Evolutionary conservation across 306 rosid species (phyloP), one percentile per base, ranked within the genome.

Genomic region (Vigna hirtella): DNA sequence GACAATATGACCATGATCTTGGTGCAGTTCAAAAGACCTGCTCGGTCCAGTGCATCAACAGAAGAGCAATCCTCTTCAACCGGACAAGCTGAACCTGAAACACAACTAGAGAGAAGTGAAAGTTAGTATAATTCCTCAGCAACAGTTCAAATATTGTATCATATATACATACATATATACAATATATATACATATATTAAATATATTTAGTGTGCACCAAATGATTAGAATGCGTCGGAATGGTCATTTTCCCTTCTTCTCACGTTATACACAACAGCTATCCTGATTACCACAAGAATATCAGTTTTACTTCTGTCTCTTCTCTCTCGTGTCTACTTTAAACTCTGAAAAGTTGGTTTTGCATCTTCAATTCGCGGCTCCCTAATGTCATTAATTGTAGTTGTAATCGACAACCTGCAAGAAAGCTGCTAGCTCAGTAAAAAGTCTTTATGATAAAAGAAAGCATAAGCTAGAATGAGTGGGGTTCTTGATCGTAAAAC

Each of bases 1-100:
- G 99, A 95, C 55, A 95, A 95, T 89, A 95, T 95, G 99, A 95
- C 99, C 64, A 93, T 95, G 96, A 91, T 95, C 77, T 61, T 95
- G 88, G 96, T 95, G 62, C 98, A 91, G 81, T 90, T 95, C 77
- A 95, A 93, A 86, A 93, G 86, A 73, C 89, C 86, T 51, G 47
- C 75, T 36, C 91, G 7, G 56, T 72, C 87, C 36, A 26, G 79
- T 83, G 73, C 79, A 43, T 81, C 79, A 7, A 66, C 58, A 13
- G 85, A 73, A 32, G 89, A 86, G 66, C 87, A 84, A 82, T 73
- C 91, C 77, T 81, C 91, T 14, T 68, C 88, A 12, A 42, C 76
- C 6, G 61, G 52, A 78, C 80, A 67, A 79, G 82, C 79, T 61
- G 90, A 82, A 30, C n/a, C 82, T 43, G 87, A 85, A 63, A 76